Percentiles rank a stretch among this genome's conserved stretches.
Evolutionary conservation across 2,329 filamentous ascomycete genomes (phyloP).

Genomic region (Corynespora cassiicola): DNA sequence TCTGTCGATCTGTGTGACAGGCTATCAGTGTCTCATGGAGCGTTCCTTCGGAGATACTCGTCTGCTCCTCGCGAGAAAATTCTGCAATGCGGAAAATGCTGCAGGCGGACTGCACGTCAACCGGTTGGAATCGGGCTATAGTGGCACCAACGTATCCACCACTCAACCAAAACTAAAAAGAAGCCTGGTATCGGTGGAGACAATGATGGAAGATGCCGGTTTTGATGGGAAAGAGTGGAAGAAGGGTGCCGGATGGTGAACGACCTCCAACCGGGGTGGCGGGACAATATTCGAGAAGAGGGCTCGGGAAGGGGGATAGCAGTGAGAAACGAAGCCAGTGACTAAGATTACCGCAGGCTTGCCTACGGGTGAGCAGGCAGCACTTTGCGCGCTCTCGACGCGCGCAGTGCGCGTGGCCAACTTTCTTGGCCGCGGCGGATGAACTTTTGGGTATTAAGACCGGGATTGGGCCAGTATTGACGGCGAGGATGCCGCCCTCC

Average conservation of each 20-base stretch:
- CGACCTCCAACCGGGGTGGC: slow-evolving; percentile 18
- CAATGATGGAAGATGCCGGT: no score
- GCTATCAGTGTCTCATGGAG: not conserved
- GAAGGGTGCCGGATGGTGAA: not conserved
- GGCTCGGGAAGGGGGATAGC: not conserved
- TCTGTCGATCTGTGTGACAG: slow-evolving; percentile 6
- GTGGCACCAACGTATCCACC: no score
- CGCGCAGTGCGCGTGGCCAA: slow-evolving; percentile 10
- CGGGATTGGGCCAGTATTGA: slow-evolving; percentile 10
- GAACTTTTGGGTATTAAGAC: slow-evolving; percentile 11
- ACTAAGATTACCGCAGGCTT: slow-evolving; percentile 7
- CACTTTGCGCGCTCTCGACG: not conserved
- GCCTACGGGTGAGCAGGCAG: no score
- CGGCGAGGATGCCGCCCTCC: slow-evolving; percentile 2
- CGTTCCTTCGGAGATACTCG: no score
- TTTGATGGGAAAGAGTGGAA: not conserved
- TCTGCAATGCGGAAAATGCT: no score
- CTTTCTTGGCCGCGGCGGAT: slow-evolving; percentile 3
- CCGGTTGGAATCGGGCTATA: no score
- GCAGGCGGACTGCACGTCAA: no score
- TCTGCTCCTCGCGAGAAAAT: no score
- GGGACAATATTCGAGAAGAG: slow-evolving; percentile 7
- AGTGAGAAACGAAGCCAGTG: slow-evolving; percentile 10
- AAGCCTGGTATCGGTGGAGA: no score
- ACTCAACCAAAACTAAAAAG: no score